These are phyloP conservation scores for Fragilaria crotonensis DNA, from an alignment of 108 stramenopile species.

Conservation along the genomic window DNA sequence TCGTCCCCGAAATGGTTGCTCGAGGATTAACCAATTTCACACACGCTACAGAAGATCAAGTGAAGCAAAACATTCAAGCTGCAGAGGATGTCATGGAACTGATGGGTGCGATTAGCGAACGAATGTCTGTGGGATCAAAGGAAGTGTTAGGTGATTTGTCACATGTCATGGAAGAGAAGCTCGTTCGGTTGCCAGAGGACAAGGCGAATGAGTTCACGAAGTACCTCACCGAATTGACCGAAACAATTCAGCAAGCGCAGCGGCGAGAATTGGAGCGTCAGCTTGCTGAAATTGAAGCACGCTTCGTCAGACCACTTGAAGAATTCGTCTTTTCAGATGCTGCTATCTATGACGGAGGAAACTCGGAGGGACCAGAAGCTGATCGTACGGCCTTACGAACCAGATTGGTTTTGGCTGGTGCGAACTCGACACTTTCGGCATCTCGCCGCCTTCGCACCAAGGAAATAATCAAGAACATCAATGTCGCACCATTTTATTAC, in stretches of 20 bases:
- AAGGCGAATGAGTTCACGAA: slow-evolving; percentile 27
- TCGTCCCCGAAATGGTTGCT: too few relatives aligned
- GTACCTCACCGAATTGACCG: slow-evolving; percentile 26
- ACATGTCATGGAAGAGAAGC: slow-evolving; percentile 26
- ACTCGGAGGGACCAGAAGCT: slow-evolving; percentile 2
- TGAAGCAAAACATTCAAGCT: background rate
- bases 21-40: background rate
- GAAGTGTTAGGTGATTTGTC: slow-evolving; percentile 43
- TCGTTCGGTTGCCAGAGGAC: slow-evolving; percentile 20
- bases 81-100: slow-evolving; percentile 22
- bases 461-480: slow-evolving; percentile 70
- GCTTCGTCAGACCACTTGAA: slow-evolving; percentile 43
- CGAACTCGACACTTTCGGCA: slow-evolving; percentile 40
- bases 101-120: slow-evolving; percentile 35
- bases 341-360: slow-evolving; percentile 27
- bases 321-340: slow-evolving; percentile 57
- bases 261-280: slow-evolving; percentile 41
- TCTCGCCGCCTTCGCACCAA: slow-evolving; percentile 36
- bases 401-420: slow-evolving; percentile 26
- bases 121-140: slow-evolving; percentile 36
- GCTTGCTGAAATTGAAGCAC: slow-evolving; percentile 40
- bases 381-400: slow-evolving; percentile 7
- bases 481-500: slow-evolving; percentile 82
- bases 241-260: slow-evolving; percentile 38
- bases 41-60: background rate